phyloP scores from a whole-genome alignment of 2,329 filamentous ascomycete species.

The Fusarium metavorans region DNA sequence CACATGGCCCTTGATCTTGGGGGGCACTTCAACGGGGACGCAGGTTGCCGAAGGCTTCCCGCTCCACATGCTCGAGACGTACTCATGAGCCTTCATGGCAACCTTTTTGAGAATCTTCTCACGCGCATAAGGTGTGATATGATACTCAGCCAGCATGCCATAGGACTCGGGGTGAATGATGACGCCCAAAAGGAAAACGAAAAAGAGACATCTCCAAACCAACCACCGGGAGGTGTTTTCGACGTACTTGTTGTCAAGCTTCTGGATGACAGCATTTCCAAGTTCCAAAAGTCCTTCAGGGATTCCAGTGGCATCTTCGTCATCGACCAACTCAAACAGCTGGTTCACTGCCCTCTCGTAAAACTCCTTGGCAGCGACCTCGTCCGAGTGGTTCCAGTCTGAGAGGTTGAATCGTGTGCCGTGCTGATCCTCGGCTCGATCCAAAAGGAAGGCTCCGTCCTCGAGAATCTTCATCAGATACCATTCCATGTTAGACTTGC shows the following conservation, averaged over 20 bases:
- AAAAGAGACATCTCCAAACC: constrained; percentile 92
- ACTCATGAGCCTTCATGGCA: constrained; percentile 81
- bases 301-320: constrained; percentile 85
- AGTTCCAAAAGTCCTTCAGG: constrained; percentile 88
- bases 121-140: constrained; percentile 90
- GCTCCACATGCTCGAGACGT: constrained; percentile 83
- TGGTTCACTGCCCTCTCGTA: constrained; percentile 84
- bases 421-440: constrained; percentile 84
- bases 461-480: constrained; percentile 96
- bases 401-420: constrained; percentile 78
- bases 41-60: constrained; percentile 70
- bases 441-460: constrained; percentile 90
- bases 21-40: constrained; percentile 61
- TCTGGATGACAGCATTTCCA: constrained; percentile 83
- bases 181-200: constrained; percentile 84
- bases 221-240: constrained; percentile 85
- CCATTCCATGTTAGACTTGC: constrained; percentile 89
- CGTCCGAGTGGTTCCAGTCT: constrained; percentile 81
- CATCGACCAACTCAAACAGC: constrained; percentile 87
- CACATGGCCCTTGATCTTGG: constrained; percentile 75
- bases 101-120: constrained; percentile 86
- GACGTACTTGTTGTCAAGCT: constrained; percentile 78
- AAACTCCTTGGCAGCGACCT: constrained; percentile 86
- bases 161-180: constrained; percentile 89
- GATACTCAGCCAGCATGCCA: constrained; percentile 85